phyloP scores from a whole-genome alignment of 345 rosid genomes.

The Arabidopsis arenosa region DNA sequence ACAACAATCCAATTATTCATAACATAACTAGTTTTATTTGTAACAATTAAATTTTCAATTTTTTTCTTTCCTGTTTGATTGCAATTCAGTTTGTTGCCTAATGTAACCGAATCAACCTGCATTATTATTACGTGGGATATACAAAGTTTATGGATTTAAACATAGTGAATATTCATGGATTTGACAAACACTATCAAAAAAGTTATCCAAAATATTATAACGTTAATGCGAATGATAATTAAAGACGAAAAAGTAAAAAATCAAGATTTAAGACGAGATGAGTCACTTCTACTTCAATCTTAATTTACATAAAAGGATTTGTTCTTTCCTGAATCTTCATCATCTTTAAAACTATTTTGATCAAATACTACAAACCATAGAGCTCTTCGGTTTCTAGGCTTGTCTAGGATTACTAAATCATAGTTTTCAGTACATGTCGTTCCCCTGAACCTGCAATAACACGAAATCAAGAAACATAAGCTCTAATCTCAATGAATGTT shows the following conservation, averaged over 20 bases:
- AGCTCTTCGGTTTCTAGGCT: constrained; percentile 21
- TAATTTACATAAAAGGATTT: constrained; percentile 12
- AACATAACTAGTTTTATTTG: too few relatives aligned
- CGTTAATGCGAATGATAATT: constrained; percentile 5
- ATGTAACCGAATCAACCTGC: not conserved
- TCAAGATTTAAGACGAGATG: constrained; percentile 15
- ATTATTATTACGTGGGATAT: not conserved
- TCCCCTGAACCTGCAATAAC: constrained; percentile 38
- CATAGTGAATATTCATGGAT: not conserved
- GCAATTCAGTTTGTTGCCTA: not conserved
- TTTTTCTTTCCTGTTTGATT: not conserved
- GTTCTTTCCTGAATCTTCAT: constrained; percentile 8
- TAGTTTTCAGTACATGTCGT: constrained; percentile 30
- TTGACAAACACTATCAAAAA: not conserved
- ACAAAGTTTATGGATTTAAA: not conserved
- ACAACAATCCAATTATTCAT: too few relatives aligned
- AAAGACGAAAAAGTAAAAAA: not conserved
- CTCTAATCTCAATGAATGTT: not conserved
- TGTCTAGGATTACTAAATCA: constrained; percentile 26
- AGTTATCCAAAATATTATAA: constrained; percentile 14
- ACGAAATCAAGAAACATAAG: constrained; percentile 6
- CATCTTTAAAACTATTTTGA: constrained; percentile 4
- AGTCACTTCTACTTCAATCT: constrained; percentile 13
- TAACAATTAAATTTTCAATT: not conserved
- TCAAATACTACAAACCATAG: not conserved